phyloP scores from a whole-genome alignment of 768 basidiomycete genomes.

The Psilocybe azurescens region DNA sequence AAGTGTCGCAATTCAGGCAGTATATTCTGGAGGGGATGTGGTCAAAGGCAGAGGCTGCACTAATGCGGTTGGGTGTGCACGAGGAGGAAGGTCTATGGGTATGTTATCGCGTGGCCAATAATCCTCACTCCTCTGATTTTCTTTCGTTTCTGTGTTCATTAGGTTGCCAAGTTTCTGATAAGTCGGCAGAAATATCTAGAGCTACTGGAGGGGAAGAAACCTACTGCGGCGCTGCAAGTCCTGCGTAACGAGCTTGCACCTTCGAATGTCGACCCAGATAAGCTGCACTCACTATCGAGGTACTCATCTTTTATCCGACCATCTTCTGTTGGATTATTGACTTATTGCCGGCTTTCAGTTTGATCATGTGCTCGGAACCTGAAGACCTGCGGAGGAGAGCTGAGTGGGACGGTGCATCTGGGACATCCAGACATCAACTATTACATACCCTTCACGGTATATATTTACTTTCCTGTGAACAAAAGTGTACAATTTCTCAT shows the following conservation, averaged over 20 bases:
- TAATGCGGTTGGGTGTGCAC: conserved; percentile 71
- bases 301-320: conserved; percentile 31
- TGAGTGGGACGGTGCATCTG: conserved; percentile 88
- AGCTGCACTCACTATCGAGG: conserved; percentile 90
- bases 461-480: conserved; percentile 21
- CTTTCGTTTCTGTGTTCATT: conserved; percentile 21
- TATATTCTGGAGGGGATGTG: conserved; percentile 83
- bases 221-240: conserved; percentile 82
- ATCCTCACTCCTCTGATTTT: conserved; percentile 3
- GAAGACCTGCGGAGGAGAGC: conserved; percentile 83
- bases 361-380: conserved; percentile 91
- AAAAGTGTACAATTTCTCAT: conserved; percentile 10
- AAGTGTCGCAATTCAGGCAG: conserved; percentile 81
- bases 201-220: conserved; percentile 80
- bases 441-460: conserved; percentile 84
- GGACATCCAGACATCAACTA: conserved; percentile 76
- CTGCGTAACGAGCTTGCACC: conserved; percentile 90
- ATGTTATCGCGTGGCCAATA: conserved; percentile 26
- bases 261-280: conserved; percentile 76
- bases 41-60: conserved; percentile 74
- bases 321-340: conserved; percentile 19
- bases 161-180: conserved; percentile 89
- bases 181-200: conserved; percentile 97
- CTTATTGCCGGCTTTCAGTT: conserved; percentile 43
- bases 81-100: conserved; percentile 77